These are phyloP conservation scores for Chlorella variabilis DNA, from an alignment of 163 green algal species.

Conservation along the genomic window DNA sequence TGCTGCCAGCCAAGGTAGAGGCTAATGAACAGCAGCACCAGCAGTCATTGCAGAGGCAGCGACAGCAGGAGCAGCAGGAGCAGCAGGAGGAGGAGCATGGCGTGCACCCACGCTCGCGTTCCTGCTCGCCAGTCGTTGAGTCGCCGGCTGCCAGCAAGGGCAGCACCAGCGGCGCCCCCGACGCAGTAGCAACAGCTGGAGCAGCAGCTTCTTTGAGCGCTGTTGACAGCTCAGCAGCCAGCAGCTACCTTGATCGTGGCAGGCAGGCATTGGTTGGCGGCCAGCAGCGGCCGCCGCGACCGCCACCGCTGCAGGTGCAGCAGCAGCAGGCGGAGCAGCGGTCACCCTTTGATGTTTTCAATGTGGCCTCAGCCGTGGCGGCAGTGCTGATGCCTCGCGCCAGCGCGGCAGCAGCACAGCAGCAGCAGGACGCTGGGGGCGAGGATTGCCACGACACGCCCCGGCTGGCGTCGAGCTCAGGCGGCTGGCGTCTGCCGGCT, in stretches of 20 bases:
- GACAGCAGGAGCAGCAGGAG: conserved; percentile 6
- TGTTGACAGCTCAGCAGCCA: background rate
- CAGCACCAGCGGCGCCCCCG: background rate
- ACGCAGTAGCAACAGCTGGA: background rate
- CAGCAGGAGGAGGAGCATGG: background rate
- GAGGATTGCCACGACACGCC: background rate
- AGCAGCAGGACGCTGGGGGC: background rate
- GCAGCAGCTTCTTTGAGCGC: too few relatives aligned
- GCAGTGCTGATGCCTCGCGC: background rate
- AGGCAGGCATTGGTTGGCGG: background rate
- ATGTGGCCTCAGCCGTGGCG: conserved; percentile 6
- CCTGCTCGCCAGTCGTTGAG: background rate
- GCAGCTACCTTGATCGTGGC: background rate
- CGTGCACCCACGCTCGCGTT: background rate
- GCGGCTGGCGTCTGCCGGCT: background rate
- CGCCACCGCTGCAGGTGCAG: background rate
- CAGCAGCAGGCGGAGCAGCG: background rate
- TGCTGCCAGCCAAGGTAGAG: background rate
- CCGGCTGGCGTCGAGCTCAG: background rate
- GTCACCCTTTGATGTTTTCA: conserved; percentile 20
- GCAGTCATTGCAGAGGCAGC: background rate
- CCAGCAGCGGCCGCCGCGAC: background rate
- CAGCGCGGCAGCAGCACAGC: background rate
- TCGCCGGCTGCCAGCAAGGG: background rate
- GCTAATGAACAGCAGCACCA: background rate